Conservation (phyloP, 2,329 filamentous ascomycete genomes). For the Pseudogymnoascus sp. region DNA sequence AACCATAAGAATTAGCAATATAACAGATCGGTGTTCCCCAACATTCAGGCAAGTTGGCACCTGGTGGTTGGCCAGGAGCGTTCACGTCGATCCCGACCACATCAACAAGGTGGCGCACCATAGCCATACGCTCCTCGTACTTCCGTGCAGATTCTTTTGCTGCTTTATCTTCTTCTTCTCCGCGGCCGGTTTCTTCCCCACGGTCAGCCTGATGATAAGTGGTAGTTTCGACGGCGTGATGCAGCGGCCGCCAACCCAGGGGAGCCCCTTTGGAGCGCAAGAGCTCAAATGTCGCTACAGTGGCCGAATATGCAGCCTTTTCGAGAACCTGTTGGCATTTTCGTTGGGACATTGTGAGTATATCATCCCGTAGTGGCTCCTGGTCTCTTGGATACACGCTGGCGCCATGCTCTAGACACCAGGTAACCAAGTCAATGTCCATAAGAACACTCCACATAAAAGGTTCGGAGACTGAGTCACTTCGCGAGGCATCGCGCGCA, state of each 20-base stretch:
- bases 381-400: background rate
- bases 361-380: background rate
- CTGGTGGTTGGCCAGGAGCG: background rate
- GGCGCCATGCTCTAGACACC: slow-evolving; percentile 11
- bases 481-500: background rate
- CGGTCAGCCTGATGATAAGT: background rate
- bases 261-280: slow-evolving; percentile 12
- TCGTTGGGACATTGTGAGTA: background rate
- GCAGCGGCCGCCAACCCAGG: slow-evolving; percentile 10
- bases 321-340: slow-evolving; percentile 8
- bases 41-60: background rate
- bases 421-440: slow-evolving; percentile 9
- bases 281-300: slow-evolving; percentile 12
- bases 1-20: slow-evolving; percentile 1
- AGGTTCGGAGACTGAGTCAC: background rate
- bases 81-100: slow-evolving; percentile 10
- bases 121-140: slow-evolving; percentile 10
- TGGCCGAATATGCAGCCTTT: background rate
- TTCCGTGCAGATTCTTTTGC: background rate
- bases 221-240: background rate
- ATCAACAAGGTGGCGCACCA: slow-evolving; percentile 13
- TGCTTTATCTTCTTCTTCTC: background rate
- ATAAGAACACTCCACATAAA: slow-evolving; percentile 9
- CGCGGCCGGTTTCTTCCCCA: background rate
- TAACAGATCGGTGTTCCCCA: slow-evolving; percentile 10